phyloP scores from a whole-genome alignment of 257 asterid species.

The Nicotiana undulata region DNA sequence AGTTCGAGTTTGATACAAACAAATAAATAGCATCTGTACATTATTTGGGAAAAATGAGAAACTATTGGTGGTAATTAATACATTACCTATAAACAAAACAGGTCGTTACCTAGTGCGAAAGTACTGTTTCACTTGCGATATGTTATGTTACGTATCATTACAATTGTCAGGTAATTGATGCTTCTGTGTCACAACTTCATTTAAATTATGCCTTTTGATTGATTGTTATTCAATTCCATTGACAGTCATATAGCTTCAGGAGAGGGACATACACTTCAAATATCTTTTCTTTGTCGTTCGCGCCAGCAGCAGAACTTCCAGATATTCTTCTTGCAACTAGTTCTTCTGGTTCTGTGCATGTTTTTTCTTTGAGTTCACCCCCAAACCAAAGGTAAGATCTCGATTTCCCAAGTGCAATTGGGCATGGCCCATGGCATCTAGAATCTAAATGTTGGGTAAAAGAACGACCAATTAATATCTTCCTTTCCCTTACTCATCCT shows the following conservation, averaged over 20 bases:
- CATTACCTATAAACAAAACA: neutral
- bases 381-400: conserved; percentile 57
- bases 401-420: neutral
- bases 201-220: neutral
- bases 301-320: conserved; percentile 73
- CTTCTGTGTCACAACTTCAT: neutral
- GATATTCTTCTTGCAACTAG: conserved; percentile 89
- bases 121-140: neutral
- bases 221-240: conserved; percentile 11
- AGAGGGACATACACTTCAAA: conserved; percentile 82
- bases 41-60: neutral
- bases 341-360: conserved; percentile 83
- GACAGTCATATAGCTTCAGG: conserved; percentile 94
- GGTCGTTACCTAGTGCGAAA: neutral
- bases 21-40: neutral
- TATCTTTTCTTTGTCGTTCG: conserved; percentile 78
- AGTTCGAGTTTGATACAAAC: neutral
- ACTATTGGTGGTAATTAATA: neutral
- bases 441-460: neutral
- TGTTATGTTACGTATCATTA: neutral
- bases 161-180: neutral
- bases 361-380: conserved; percentile 59
- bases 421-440: neutral
- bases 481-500: conserved; percentile 6
- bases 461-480: neutral